phyloP scores from a whole-genome alignment of 805 yeast species.

The Saccharomycopsis sp. region DNA sequence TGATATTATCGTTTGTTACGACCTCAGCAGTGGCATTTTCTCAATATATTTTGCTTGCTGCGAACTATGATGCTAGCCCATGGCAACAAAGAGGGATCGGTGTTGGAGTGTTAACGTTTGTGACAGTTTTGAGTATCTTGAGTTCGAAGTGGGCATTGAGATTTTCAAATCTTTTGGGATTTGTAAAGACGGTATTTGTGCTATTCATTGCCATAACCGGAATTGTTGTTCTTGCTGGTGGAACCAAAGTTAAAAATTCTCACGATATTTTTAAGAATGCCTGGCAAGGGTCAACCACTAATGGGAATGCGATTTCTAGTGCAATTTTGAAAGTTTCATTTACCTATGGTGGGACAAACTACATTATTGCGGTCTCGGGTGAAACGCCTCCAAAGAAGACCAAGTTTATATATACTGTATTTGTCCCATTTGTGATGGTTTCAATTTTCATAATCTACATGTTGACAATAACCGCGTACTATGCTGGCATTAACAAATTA shows the following conservation, averaged over 20 bases:
- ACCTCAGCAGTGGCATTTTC: slow-evolving; percentile 35
- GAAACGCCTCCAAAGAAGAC: slow-evolving; percentile 24
- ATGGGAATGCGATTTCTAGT: slow-evolving; percentile 36
- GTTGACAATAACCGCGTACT: slow-evolving; percentile 31
- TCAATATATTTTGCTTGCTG: slow-evolving; percentile 30
- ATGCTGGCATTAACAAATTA: slow-evolving; percentile 27
- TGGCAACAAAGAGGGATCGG: slow-evolving; percentile 35
- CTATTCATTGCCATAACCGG: slow-evolving; percentile 32
- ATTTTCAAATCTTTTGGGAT: slow-evolving; percentile 31
- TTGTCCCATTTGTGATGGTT: slow-evolving; percentile 30
- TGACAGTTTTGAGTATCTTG: slow-evolving; percentile 24
- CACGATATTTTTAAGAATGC: slow-evolving; percentile 32
- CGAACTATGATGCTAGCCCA: slow-evolving; percentile 26
- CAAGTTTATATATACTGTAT: slow-evolving; percentile 25
- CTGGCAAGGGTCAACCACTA: slow-evolving; percentile 35
- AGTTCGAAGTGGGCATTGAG: slow-evolving; percentile 29
- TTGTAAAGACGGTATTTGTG: slow-evolving; percentile 31
- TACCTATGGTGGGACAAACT: slow-evolving; percentile 36
- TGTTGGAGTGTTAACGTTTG: slow-evolving; percentile 28
- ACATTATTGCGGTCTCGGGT: slow-evolving; percentile 33
- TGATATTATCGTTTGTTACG: slow-evolving; percentile 32
- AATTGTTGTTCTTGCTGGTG: slow-evolving; percentile 33
- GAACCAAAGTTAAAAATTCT: slow-evolving; percentile 30
- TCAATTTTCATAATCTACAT: slow-evolving; percentile 30
- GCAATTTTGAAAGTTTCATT: slow-evolving; percentile 40